Evolutionary conservation across 768 basidiomycete genomes (phyloP), one percentile per base, ranked within the genome.

Genomic region (Amanita muscaria): DNA sequence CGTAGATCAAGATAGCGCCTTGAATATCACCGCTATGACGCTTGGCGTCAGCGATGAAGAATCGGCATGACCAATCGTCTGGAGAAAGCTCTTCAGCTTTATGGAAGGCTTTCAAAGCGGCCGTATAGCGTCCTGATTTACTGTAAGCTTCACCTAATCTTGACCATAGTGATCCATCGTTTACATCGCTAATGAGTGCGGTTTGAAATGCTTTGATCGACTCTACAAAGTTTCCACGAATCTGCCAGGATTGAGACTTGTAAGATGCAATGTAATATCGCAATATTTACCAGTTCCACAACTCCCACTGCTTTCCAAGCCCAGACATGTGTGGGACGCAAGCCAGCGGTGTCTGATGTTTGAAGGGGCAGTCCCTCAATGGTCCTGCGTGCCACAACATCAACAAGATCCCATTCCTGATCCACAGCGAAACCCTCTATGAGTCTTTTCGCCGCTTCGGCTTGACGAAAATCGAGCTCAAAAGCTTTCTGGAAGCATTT

Each of bases 401-500:
- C 89, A 2, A 96, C 93, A 5, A 96, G 70, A 56, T 92, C 87
- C 96, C 96, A 98, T 57, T 96, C 94, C 42, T 79, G 73, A 50
- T 96, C 88, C 45, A 91, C 81, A 0, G 93, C 91, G 60, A 97
- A 97, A 2, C 88, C 84, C 53, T 84, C 79, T 0, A 90, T 92
- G 3, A 99, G 72, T 46, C 80, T 72, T 42, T 75, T 72, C 0
- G 94, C 96, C 1, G 96, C 91, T 16, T 84, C 79, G 9, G 73
- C 79, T 62, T 99, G 89, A 12, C 85, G 74, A 2, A 91, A 76
- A 64, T 98, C 94, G 4, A 98, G 77, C 60, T 98, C 96, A 54
- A 99, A 97, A 0, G 94, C 96, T 56, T 94, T 97, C 56, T 98
- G 92, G 62, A 94, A 97, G 59, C 94, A 98, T 59, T 92, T 93